Conservation (phyloP, 768 basidiomycete species). For the Pisolithus tinctorius region DNA sequence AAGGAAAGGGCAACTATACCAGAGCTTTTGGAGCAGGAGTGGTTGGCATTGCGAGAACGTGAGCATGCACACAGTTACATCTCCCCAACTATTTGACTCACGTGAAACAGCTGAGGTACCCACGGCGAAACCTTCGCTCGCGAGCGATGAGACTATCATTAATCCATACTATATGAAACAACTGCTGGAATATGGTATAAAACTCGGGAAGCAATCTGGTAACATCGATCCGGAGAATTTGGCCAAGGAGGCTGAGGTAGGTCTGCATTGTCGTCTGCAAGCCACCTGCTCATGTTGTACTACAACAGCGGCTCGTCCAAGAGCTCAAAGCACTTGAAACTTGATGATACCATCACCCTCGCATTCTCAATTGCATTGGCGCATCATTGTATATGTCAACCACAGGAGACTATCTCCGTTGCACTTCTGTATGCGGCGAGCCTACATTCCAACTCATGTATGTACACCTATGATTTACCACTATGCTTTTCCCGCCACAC, state of each 20-base stretch:
- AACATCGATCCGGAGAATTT: slow-evolving; percentile 43
- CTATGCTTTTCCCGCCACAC: slow-evolving; percentile 9
- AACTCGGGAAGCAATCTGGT: slow-evolving; percentile 40
- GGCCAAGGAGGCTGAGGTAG: slow-evolving; percentile 51
- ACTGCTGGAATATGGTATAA: slow-evolving; percentile 64
- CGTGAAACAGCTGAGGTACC: slow-evolving; percentile 18
- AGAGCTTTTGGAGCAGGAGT: slow-evolving; percentile 74
- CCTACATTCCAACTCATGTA: slow-evolving; percentile 14
- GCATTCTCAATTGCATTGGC: slow-evolving; percentile 8
- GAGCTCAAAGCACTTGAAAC: slow-evolving; percentile 50
- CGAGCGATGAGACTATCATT: slow-evolving; percentile 60
- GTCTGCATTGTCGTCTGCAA: slow-evolving; percentile 8
- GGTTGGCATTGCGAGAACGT: slow-evolving; percentile 54
- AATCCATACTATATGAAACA: slow-evolving; percentile 78
- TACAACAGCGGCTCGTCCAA: slow-evolving; percentile 50
- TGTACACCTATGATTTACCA: slow-evolving; percentile 21
- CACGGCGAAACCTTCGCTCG: slow-evolving; percentile 29
- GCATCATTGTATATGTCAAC: slow-evolving; percentile 22
- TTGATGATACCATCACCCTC: slow-evolving; percentile 11
- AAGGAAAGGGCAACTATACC: slow-evolving; percentile 87
- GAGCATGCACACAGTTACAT: slow-evolving; percentile 4
- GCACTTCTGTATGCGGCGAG: slow-evolving; percentile 22
- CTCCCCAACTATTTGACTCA: not conserved
- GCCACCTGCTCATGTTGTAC: slow-evolving; percentile 1
- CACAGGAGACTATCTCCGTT: slow-evolving; percentile 16